Conservation (phyloP, 306 rosid species). For the Prunus persica region Prunus_persica_NCBIv2 NC_034009.1:32795001-32795500, state of each 20-base stretch:
- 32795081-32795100: not conserved
- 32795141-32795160: not conserved
- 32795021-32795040: conserved; percentile 87
- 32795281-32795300: not conserved
- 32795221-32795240: conserved; percentile 3
- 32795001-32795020: conserved; percentile 73
- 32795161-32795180: not conserved
- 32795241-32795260: not conserved
- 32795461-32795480: not conserved
- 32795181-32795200: not conserved
- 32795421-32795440: not conserved
- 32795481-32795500: not conserved
- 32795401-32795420: too few species aligned
- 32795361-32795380: too few species aligned
- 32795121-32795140: not conserved
- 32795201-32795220: not conserved
- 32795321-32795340: too few species aligned
- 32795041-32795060: conserved; percentile 34
- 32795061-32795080: conserved; percentile 5
- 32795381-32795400: too few species aligned
- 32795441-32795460: not conserved
- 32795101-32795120: not conserved
- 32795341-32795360: too few species aligned
- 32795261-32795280: not conserved
- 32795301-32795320: not conserved